phyloP scores from a whole-genome alignment of 768 basidiomycete genomes.

The Tulasnella sp. region DNA sequence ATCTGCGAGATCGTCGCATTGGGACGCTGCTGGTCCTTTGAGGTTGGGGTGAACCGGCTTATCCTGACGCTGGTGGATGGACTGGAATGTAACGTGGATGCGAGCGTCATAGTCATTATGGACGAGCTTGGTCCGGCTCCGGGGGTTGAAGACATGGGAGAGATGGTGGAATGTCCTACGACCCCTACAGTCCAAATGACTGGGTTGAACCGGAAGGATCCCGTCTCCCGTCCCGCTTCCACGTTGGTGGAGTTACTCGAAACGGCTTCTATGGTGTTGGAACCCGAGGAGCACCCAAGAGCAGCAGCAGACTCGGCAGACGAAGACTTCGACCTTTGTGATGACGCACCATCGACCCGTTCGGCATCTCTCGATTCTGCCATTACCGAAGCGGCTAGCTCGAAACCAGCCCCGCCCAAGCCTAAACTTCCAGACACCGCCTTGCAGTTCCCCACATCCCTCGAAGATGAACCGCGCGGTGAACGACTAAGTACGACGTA shows the following conservation, averaged over 20 bases:
- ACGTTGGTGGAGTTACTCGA: background rate
- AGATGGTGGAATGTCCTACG: background rate
- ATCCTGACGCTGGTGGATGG: conserved; percentile 10
- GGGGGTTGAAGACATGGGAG: background rate
- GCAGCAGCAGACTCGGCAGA: too few species aligned
- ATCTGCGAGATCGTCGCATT: conserved; percentile 7
- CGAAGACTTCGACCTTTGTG: too few species aligned
- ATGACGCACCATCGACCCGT: too few species aligned
- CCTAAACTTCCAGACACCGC: too few species aligned
- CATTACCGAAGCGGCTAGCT: too few species aligned
- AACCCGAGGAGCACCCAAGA: background rate
- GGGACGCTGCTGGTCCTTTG: conserved; percentile 2
- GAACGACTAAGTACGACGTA: too few species aligned
- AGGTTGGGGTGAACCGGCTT: conserved; percentile 8
- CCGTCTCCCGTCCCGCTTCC: background rate
- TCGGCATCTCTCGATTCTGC: too few species aligned
- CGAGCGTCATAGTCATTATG: background rate
- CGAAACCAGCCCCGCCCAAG: too few species aligned
- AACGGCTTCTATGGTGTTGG: background rate
- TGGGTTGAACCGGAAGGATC: background rate
- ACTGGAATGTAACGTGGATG: background rate
- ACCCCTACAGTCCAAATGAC: background rate
- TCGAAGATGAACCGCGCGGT: too few species aligned
- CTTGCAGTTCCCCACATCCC: too few species aligned
- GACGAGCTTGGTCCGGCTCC: background rate